A percentile compares a stretch with the other conserved stretches of the same genome.
phyloP scores from a whole-genome alignment of 2,329 filamentous ascomycete species.

The Aspergillaceae sp. region DNA sequence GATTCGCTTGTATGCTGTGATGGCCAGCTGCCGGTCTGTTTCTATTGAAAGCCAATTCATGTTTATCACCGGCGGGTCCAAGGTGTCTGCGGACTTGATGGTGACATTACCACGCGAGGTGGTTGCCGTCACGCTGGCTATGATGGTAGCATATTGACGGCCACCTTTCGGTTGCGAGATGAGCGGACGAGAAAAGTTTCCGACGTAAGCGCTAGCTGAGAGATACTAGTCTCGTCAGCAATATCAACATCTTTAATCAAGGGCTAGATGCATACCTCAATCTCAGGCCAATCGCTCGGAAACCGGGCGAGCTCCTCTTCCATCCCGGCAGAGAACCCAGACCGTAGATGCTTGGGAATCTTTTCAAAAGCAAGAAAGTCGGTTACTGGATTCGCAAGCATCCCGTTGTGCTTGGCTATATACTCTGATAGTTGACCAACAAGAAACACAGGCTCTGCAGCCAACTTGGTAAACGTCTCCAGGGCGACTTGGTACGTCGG shows the following conservation, averaged over 20 bases:
- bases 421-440: constrained; percentile 10
- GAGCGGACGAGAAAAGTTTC: constrained; percentile 19
- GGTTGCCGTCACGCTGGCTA: constrained; percentile 23
- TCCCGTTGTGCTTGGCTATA: constrained; percentile 12
- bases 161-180: constrained; percentile 14
- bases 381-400: constrained; percentile 20
- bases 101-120: constrained; percentile 41
- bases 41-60: constrained; percentile 40
- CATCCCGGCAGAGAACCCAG: constrained; percentile 10
- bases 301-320: constrained; percentile 19
- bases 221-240: constrained; percentile 16
- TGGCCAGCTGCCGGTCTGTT: constrained; percentile 37
- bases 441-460: constrained; percentile 10
- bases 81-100: constrained; percentile 22
- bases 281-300: constrained; percentile 30
- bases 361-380: constrained; percentile 29
- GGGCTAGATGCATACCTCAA: constrained; percentile 19
- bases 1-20: constrained; percentile 37
- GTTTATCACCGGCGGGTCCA: constrained; percentile 37
- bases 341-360: constrained; percentile 14
- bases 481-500: constrained; percentile 21
- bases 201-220: constrained; percentile 17
- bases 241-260: neutral
- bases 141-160: constrained; percentile 20
- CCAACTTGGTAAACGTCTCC: constrained; percentile 13